Evolutionary conservation across 805 yeast genomes (phyloP), one percentile per base, ranked within the genome.

Genomic region (Danielozyma ontarioensis): DNA sequence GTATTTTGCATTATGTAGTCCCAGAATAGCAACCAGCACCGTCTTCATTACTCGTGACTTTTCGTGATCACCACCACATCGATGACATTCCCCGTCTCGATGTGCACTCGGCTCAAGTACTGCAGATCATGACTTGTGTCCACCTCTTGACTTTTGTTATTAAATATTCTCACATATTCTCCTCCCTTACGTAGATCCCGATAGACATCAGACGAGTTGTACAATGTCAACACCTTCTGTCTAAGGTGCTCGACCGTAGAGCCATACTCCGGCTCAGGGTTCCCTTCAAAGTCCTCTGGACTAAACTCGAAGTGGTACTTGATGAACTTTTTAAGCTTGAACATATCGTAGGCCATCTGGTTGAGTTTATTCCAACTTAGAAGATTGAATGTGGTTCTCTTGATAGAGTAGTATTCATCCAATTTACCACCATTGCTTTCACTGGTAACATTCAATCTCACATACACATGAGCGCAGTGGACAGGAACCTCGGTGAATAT

Each of bases 281-380:
- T 72, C 44, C 58, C 53, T 39, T 76, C 77, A 50, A 76, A 84
- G 46, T 85, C 95, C 45, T 81, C 89, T 0, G 94, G 93, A 19
- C 84, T 76, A 55, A 85, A 85, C 51, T 84, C 94, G 44, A 83
- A 69, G 53, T 83, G 83, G 51, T 79, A 84, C 17, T 62, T 64
- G 21, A 82, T 50, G 34, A 35, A 55, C 21, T 42, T 32, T n/a
- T 45, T 36, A 32, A 47, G 33, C 8, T 42, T 38, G 36, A 59
- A 57, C 4, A 53, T 32, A 3, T 39, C 36, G 13, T 32, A 21
- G 12, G 50, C 45, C 14, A 42, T 14, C 13, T 46, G 34, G 15
- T 46, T 40, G 27, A 50, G 34, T 18, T 33, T 41, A 30, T 40
- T 49, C 55, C 53, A 53, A 31, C 40, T 44, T 35, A 45, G 40